A percentile compares a stretch with the other conserved stretches of the same genome.
Conservation (phyloP, 163 green algal genomes). For the Scenedesmus sp. region DNA sequence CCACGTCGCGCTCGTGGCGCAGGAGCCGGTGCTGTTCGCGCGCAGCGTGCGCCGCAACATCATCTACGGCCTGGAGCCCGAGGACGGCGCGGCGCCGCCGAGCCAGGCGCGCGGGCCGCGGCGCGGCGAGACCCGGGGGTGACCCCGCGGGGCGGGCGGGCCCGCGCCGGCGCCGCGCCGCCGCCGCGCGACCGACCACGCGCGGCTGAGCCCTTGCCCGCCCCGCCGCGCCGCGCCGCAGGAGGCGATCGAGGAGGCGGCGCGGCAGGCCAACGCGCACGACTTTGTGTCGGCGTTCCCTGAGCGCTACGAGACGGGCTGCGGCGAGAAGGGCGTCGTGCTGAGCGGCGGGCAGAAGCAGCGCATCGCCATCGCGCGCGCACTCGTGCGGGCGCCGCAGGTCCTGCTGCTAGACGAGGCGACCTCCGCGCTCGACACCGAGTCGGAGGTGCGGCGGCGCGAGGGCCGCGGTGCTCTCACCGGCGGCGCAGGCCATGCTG, state of each 20-base stretch:
- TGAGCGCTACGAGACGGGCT: constrained; percentile 81
- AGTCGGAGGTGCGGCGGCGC: constrained; percentile 68
- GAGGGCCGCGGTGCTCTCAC: background rate
- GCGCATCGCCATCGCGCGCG: constrained; percentile 81
- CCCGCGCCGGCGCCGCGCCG: too few relatives aligned
- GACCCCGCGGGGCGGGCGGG: too few relatives aligned
- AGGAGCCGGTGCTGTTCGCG: constrained; percentile 85
- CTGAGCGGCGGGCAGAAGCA: constrained; percentile 85
- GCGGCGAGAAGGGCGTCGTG: constrained; percentile 86
- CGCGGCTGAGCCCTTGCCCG: background rate
- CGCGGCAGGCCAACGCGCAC: constrained; percentile 82
- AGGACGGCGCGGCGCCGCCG: constrained; percentile 47
- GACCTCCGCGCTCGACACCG: constrained; percentile 81
- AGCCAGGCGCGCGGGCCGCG: background rate
- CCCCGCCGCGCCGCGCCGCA: constrained; percentile 29
- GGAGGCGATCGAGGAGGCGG: constrained; percentile 71
- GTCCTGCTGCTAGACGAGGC: constrained; percentile 93
- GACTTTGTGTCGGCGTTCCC: constrained; percentile 86
- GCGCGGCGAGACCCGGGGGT: background rate
- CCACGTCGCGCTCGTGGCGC: constrained; percentile 67
- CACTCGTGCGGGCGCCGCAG: constrained; percentile 75
- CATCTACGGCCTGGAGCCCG: constrained; percentile 59
- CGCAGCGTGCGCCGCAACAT: constrained; percentile 78
- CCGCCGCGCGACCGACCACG: background rate
- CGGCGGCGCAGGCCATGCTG: background rate